Conservation (phyloP, 2,329 filamentous ascomycete genomes). For the Neopestalotiopsis sp. region DNA sequence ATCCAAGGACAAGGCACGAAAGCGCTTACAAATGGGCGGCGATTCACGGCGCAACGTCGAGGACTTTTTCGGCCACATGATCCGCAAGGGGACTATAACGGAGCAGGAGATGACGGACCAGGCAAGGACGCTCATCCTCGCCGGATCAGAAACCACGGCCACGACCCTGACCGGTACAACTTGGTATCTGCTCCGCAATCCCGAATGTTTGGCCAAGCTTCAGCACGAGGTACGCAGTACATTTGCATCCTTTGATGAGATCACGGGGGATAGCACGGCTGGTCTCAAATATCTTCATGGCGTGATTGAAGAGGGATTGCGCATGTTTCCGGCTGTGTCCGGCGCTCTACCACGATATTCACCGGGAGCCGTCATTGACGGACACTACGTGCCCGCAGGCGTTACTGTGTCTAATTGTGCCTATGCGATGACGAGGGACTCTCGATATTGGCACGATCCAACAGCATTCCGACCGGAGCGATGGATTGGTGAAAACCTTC, state of each 20-base stretch:
- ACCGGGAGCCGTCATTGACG: constrained; percentile 14
- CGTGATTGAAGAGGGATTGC: constrained; percentile 2
- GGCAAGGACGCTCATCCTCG: constrained; percentile 11
- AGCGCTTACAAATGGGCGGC: constrained; percentile 11
- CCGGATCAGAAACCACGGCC: constrained; percentile 20
- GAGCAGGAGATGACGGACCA: constrained; percentile 6
- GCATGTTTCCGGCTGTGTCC: not conserved
- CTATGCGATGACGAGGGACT: constrained; percentile 13
- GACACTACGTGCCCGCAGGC: constrained; percentile 16
- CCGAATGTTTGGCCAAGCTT: constrained; percentile 15
- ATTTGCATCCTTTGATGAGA: not conserved
- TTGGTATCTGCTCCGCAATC: constrained; percentile 3
- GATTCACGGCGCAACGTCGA: constrained; percentile 13
- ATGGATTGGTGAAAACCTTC: constrained; percentile 22
- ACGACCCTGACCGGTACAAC: not conserved
- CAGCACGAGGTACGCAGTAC: constrained; percentile 6
- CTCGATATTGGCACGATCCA: constrained; percentile 25
- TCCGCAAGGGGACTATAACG: not conserved
- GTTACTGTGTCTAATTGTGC: constrained; percentile 13
- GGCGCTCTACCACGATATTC: not conserved
- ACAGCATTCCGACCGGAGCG: constrained; percentile 29
- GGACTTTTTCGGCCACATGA: constrained; percentile 11
- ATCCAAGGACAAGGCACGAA: constrained; percentile 1
- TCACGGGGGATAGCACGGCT: constrained; percentile 2
- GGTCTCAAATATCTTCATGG: not conserved